Evolutionary conservation across 179 eudicot genomes (phyloP), one percentile per base, ranked within the genome.

Genomic region (Silene vulgaris): DNA sequence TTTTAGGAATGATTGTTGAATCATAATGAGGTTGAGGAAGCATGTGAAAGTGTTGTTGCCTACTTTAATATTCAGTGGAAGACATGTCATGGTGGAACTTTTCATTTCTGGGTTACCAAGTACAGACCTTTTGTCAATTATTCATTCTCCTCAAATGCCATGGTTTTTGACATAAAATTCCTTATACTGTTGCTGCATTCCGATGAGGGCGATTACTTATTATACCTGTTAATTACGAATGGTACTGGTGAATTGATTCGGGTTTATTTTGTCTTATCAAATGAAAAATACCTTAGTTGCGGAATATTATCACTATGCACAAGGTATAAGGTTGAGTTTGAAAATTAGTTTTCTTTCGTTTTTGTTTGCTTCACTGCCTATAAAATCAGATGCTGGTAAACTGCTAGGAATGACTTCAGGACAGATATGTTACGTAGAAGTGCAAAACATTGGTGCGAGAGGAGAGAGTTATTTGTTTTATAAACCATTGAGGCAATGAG

Each of bases 21-120:
- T 75, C 70, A 78, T 81, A 74, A 78, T 74, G 78, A 75, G 60
- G 69, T 37, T 71, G 23, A 65, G 78, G 68, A 78, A 77, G 73
- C 72, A 75, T 81, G 70, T 74, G 70, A 66, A 71, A 75, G 73
- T 75, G 78, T 56, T 48, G 57, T 64, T 65, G n/a, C 52, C 45
- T 74, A 72, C 81, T 74, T 75, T 77, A 70, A 74, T n/a, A n/a
- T 64, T 71, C 63, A 69, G 81, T 78, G 84, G 84, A 79, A 68
- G 73, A 81, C 81, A 81, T 78, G 71, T 57, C 74, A 59, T 81
- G 69, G 43, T 78, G 69, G 28, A 71, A 23, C 81, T 78, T 78
- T 81, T 81, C 69, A 71, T 74, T 76, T 30, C 65, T 56, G 79
- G 65, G 65, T 72, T 80, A n/a, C 69, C 1, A 45, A 75, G 79